Evolutionary conservation across 148 eudicot species (phyloP).

Genomic region (Suaeda aralocaspica): DNA sequence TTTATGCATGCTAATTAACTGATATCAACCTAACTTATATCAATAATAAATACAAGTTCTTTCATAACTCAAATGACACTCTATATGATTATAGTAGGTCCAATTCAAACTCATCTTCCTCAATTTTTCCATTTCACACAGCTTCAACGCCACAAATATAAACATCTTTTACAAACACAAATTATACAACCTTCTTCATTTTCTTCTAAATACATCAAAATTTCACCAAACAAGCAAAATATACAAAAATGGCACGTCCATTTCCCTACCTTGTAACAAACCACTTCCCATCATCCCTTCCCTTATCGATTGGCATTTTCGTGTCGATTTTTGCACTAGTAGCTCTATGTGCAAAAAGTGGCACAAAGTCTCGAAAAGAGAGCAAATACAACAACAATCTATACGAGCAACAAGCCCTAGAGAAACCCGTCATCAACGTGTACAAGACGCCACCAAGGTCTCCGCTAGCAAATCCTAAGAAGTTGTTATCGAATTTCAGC

Average conservation of each 20-base stretch:
- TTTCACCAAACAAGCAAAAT: not conserved
- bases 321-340: conserved; percentile 37
- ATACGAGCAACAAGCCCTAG: not conserved
- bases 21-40: conserved; percentile 14
- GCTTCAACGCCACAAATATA: not conserved
- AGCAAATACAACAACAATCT: conserved; percentile 6
- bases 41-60: conserved; percentile 7
- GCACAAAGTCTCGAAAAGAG: conserved; percentile 16
- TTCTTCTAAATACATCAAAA: too few relatives aligned
- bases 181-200: too few relatives aligned
- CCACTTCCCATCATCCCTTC: conserved; percentile 19
- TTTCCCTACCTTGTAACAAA: conserved; percentile 19
- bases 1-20: conserved; percentile 23
- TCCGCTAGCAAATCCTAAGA: conserved; percentile 35
- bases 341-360: conserved; percentile 51
- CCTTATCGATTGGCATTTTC: conserved; percentile 49
- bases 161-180: too few relatives aligned
- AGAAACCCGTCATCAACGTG: not conserved
- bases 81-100: not conserved
- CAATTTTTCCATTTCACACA: not conserved
- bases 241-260: conserved; percentile 40
- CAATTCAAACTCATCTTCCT: conserved; percentile 4
- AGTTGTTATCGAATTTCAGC: conserved; percentile 37
- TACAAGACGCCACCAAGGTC: conserved; percentile 24
- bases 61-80: not conserved